Conservation (phyloP, 1,139 yeast species). For the Ashbya aceris region DNA sequence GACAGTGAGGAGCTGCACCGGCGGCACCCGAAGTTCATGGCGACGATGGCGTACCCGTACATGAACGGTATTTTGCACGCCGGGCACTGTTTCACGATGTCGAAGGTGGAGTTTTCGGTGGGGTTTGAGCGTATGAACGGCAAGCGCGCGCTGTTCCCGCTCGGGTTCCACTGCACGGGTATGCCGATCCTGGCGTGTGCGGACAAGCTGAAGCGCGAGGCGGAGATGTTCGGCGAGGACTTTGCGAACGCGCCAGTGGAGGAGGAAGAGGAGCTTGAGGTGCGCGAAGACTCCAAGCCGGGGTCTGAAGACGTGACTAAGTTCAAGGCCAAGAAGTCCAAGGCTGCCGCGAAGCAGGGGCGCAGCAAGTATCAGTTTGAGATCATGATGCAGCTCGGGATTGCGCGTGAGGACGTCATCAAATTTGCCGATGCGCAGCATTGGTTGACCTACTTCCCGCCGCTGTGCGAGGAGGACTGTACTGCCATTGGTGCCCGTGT, state of each 20-base stretch:
- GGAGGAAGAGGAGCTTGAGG: conserved; percentile 42
- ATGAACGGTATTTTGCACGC: conserved; percentile 99
- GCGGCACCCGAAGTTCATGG: conserved; percentile 77
- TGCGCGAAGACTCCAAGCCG: conserved; percentile 26
- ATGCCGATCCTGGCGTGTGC: conserved; percentile 98
- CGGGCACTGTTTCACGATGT: conserved; percentile 92
- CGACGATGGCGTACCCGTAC: conserved; percentile 97
- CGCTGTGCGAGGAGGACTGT: conserved; percentile 75
- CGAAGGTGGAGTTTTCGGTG: conserved; percentile 87
- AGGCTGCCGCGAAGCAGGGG: conserved; percentile 89
- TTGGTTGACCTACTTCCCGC: conserved; percentile 92
- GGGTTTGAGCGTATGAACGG: conserved; percentile 96
- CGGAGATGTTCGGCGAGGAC: conserved; percentile 81
- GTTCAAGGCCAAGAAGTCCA: conserved; percentile 84
- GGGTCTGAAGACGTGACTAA: conserved; percentile 74
- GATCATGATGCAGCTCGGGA: conserved; percentile 90
- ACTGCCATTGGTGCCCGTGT: conserved; percentile 82
- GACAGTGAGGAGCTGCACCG: conserved; percentile 59
- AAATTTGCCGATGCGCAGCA: conserved; percentile 82
- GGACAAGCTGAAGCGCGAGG: conserved; percentile 86
- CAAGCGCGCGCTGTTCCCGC: conserved; percentile 84
- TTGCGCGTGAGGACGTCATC: conserved; percentile 69
- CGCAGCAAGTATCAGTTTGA: conserved; percentile 91
- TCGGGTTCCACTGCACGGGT: conserved; percentile 99
- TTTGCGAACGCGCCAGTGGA: conserved; percentile 59